phyloP scores from a whole-genome alignment of 345 rosid species.

The Pistacia atlantica region DNA sequence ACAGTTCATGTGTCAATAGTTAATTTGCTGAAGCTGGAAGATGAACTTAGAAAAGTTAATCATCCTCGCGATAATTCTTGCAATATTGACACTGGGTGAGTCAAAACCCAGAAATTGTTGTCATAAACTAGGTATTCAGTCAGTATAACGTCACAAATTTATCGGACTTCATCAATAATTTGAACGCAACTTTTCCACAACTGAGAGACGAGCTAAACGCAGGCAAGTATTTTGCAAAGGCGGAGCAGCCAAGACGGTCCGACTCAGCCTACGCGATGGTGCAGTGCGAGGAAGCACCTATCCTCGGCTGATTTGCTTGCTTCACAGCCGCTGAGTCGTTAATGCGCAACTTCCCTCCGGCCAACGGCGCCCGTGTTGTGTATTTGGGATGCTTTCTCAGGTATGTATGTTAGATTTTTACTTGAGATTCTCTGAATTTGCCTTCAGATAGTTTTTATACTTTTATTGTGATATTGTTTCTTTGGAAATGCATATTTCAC shows the following conservation, averaged over 20 bases:
- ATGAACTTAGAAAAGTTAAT: background rate
- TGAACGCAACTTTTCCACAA: slow-evolving; percentile 27
- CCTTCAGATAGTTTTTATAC: no score
- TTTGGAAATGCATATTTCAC: no score
- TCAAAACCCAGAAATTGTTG: slow-evolving; percentile 29
- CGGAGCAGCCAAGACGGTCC: slow-evolving; percentile 22
- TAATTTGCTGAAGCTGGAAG: background rate
- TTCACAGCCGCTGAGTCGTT: slow-evolving; percentile 27
- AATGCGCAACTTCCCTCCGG: slow-evolving; percentile 40
- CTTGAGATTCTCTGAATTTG: no score
- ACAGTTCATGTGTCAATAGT: no score
- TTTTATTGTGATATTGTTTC: no score
- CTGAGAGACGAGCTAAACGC: slow-evolving; percentile 21
- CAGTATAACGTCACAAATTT: slow-evolving; percentile 30
- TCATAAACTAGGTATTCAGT: slow-evolving; percentile 44
- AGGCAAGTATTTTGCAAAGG: slow-evolving; percentile 29
- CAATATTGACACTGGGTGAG: background rate
- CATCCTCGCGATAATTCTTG: background rate
- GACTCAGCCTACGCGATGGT: slow-evolving; percentile 34
- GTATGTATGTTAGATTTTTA: slow-evolving; percentile 13
- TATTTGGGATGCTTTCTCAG: slow-evolving; percentile 52
- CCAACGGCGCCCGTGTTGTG: slow-evolving; percentile 50
- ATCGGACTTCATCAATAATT: slow-evolving; percentile 33
- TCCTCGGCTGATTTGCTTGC: slow-evolving; percentile 37
- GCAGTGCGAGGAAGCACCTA: slow-evolving; percentile 45